These are phyloP conservation scores for Clarireedia monteithiana DNA, from an alignment of 2,329 filamentous ascomycete genomes.

Conservation along the genomic window DNA sequence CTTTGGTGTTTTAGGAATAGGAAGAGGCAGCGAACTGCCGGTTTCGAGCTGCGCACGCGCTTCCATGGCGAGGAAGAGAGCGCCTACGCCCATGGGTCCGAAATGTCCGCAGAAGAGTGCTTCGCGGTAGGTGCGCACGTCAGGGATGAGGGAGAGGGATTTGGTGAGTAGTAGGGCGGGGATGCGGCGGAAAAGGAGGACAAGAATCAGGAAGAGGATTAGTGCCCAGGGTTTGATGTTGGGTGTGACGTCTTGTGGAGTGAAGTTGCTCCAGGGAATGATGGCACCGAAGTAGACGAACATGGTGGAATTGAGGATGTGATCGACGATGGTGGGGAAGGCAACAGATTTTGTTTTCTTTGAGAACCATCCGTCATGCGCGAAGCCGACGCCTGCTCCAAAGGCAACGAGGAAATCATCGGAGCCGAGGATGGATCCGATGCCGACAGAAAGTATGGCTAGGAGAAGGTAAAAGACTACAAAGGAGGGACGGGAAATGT, in stretches of 20 bases:
- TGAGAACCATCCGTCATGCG: slow-evolving; percentile 44
- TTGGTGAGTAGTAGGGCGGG: slow-evolving; percentile 42
- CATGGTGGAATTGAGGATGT: slow-evolving; percentile 46
- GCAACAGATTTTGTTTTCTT: slow-evolving; percentile 38
- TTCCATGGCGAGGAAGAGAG: slow-evolving; percentile 49
- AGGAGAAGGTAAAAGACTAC: slow-evolving; percentile 49
- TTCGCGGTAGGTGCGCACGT: slow-evolving; percentile 42
- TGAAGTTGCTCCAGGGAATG: slow-evolving; percentile 42
- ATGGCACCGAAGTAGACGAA: slow-evolving; percentile 50
- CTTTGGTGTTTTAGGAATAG: slow-evolving; percentile 32
- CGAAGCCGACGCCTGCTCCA: slow-evolving; percentile 46
- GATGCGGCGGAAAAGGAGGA: slow-evolving; percentile 43
- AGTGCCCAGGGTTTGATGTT: slow-evolving; percentile 34
- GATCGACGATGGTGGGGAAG: slow-evolving; percentile 42
- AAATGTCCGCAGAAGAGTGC: slow-evolving; percentile 49
- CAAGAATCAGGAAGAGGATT: slow-evolving; percentile 38
- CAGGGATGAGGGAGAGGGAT: slow-evolving; percentile 34
- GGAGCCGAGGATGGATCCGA: slow-evolving; percentile 42
- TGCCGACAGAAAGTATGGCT: slow-evolving; percentile 42
- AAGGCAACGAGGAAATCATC: slow-evolving; percentile 52
- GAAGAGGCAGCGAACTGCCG: slow-evolving; percentile 36
- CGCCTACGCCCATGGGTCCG: slow-evolving; percentile 49
- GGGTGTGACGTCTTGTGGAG: slow-evolving; percentile 32
- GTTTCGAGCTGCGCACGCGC: slow-evolving; percentile 44
- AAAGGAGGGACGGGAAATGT: slow-evolving; percentile 41